Conservation (phyloP, 768 basidiomycete species). For the Pleurotus sapidus region DNA sequence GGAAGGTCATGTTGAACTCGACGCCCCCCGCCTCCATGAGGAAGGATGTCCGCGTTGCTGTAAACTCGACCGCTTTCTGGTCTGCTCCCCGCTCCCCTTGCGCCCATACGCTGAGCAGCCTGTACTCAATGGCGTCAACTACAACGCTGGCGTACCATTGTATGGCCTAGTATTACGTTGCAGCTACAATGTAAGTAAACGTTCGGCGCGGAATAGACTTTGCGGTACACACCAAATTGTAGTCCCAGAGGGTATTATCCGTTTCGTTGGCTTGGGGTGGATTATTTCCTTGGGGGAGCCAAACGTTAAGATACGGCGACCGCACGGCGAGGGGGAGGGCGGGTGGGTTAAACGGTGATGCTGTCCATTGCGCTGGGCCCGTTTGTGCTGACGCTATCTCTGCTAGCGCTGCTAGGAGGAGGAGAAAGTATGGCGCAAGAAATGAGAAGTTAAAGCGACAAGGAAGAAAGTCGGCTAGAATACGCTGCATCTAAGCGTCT, state of each 20-base stretch:
- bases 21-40: slow-evolving; percentile 2
- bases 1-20: slow-evolving; percentile 11
- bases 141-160: slow-evolving; percentile 5
- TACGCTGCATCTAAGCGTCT: too few relatives aligned
- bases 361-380: slow-evolving; percentile 1
- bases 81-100: background rate
- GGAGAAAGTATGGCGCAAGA: too few relatives aligned
- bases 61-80: slow-evolving; percentile 6
- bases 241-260: background rate
- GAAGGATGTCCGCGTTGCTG: slow-evolving; percentile 8
- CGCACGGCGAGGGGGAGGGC: slow-evolving; percentile 4
- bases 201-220: background rate
- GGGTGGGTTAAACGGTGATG: slow-evolving; percentile 3
- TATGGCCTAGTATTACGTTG: background rate
- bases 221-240: background rate
- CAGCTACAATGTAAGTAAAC: too few relatives aligned
- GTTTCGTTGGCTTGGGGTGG: background rate
- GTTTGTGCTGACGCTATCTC: background rate
- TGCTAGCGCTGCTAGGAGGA: too few relatives aligned
- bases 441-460: too few relatives aligned
- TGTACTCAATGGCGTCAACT: background rate
- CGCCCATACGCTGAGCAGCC: background rate
- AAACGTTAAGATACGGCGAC: slow-evolving; percentile 3
- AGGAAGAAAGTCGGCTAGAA: too few relatives aligned
- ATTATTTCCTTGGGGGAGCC: slow-evolving; percentile 7